Percentiles rank a stretch among this genome's conserved stretches.
Conservation (phyloP, 139 green algal species). For the Chlamydomonas sp. region DNA sequence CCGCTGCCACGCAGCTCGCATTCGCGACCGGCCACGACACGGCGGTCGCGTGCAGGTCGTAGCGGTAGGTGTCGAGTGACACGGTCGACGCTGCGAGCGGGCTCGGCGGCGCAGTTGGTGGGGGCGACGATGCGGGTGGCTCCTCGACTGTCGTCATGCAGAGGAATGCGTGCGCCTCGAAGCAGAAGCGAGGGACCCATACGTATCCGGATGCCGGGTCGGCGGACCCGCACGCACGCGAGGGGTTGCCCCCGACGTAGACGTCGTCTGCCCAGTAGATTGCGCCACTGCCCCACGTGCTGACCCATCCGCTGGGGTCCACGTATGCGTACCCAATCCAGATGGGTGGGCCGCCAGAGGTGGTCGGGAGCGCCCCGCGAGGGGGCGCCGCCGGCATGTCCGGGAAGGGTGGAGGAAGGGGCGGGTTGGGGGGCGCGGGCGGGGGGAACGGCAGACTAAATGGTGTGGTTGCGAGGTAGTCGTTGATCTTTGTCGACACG, state of each 20-base stretch:
- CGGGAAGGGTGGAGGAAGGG: not conserved
- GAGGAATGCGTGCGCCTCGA: not conserved
- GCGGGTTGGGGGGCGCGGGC: not conserved
- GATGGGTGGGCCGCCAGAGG: not conserved
- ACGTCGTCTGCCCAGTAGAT: not conserved
- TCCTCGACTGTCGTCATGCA: not conserved
- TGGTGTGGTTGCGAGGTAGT: not conserved
- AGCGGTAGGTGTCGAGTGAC: not conserved
- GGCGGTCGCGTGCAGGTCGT: not conserved
- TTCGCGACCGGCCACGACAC: not conserved
- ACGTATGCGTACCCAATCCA: conserved; percentile 8
- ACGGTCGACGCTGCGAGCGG: not conserved
- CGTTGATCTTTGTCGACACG: not conserved
- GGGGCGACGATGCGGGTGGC: not conserved
- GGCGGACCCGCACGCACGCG: not conserved
- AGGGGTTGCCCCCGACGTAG: not conserved
- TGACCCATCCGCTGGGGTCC: not conserved
- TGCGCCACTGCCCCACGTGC: not conserved
- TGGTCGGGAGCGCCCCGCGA: not conserved
- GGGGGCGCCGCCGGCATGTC: not conserved
- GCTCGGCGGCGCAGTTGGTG: not conserved
- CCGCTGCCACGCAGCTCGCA: not conserved
- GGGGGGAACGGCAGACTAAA: not conserved
- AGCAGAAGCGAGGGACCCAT: conserved; percentile 6
- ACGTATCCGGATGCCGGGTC: not conserved